These are phyloP conservation scores for Paecilomyces sp. DNA, from an alignment of 2,329 filamentous ascomycete species.

Conservation along the genomic window DNA sequence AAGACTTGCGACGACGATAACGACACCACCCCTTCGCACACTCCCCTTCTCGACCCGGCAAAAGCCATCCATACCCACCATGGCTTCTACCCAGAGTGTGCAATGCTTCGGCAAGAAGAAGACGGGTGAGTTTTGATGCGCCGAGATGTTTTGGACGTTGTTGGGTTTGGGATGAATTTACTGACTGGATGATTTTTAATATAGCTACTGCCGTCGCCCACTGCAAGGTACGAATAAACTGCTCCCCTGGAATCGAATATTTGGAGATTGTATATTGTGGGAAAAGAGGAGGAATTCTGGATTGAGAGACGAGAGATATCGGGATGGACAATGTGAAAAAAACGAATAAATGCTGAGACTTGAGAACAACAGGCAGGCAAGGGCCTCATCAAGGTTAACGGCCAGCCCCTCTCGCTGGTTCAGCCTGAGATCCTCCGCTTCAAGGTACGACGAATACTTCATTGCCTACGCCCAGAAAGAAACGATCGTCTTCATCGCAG, in stretches of 20 bases:
- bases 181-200: conserved; percentile 23
- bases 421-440: conserved; percentile 96
- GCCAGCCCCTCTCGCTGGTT: conserved; percentile 86
- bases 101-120: conserved; percentile 99
- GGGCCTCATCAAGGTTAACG: conserved; percentile 98
- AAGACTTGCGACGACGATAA: conserved; percentile 21
- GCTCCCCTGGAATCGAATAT: neutral
- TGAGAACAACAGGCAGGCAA: conserved; percentile 55
- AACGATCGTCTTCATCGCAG: neutral
- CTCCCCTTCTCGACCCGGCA: conserved; percentile 28
- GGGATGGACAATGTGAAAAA: neutral
- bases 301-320: neutral
- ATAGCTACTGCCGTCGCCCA: conserved; percentile 79
- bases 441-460: conserved; percentile 57
- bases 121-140: conserved; percentile 47
- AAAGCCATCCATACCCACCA: conserved; percentile 46
- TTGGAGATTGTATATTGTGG: conserved; percentile 1
- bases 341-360: conserved; percentile 1
- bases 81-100: conserved; percentile 73
- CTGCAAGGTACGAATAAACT: conserved; percentile 65
- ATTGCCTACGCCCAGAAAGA: neutral
- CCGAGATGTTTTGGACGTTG: conserved; percentile 3
- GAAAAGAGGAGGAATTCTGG: neutral
- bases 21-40: conserved; percentile 27
- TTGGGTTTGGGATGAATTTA: conserved; percentile 7